Base-by-base conservation (phyloP, 495 filamentous ascomycete genomes). In the Penicillium canariense region DNA sequence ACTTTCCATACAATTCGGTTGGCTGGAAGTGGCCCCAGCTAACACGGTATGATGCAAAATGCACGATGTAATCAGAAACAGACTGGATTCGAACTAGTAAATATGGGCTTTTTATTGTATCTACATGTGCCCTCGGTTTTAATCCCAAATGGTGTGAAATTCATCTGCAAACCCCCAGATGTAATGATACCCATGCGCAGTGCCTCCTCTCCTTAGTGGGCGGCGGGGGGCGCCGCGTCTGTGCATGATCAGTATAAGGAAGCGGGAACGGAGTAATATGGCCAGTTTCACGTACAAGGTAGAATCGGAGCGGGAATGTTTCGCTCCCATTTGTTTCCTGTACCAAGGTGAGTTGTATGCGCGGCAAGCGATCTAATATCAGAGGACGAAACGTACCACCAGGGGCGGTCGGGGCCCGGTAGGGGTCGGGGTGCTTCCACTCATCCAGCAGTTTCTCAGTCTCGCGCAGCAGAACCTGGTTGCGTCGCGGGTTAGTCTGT, bases 401-500 rank as follows among this genome's bases (percentile, higher is more conserved):
- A 15, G 94, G 94, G 11, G 94, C 93, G 15, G 90, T 93, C 7
- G 94, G 94, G 44, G 85, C 81, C 51, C 79, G 72, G 67, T 96
- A 97, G 26, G 93, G 91, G 67, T 99, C 94, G 3, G 94, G 94
- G 66, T 99, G 95, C 71, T 97, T 97, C 91, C 91, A 99, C 62
- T 83, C 88, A 62, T 96, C 84, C 55, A 99, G 71, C 49, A 96
- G 65, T 51, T 86, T 85, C 71, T 97, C 94, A 27, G 95, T 89
- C 70, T 96, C 90, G 56, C 85, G 81, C 40, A 97, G 75, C 44
- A 99, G 66, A 22, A 80, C 83, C 93, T 97, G 25, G 9, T 50
- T 15, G 5, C 42, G 12, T 42, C 17, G 7, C 8, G 4, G 12
- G 20, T 40, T 12, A 40, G 49, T 48, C 7, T 18, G 38, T 23